These are phyloP conservation scores for Penicillium sp. DNA, from an alignment of 2,329 filamentous ascomycete species.

Conservation along the genomic window DNA sequence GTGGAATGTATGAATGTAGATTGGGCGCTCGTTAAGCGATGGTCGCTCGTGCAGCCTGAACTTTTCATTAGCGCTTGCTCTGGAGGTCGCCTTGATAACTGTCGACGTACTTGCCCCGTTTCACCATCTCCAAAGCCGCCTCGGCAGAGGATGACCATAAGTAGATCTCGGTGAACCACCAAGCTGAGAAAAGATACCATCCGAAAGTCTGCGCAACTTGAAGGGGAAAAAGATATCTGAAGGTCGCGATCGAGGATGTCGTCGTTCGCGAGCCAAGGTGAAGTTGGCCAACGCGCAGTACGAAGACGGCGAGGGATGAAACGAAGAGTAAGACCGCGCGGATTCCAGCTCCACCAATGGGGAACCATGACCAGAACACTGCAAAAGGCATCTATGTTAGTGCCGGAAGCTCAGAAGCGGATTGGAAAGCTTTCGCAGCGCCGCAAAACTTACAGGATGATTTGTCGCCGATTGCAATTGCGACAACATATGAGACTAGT, in stretches of 20 bases:
- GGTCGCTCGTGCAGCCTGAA: constrained; percentile 61
- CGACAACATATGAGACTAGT: constrained; percentile 68
- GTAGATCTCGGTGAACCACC: constrained; percentile 76
- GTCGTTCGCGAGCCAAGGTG: constrained; percentile 73
- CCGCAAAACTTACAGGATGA: constrained; percentile 59
- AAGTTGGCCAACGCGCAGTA: constrained; percentile 81
- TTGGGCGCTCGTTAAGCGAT: constrained; percentile 78
- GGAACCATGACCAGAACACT: constrained; percentile 88
- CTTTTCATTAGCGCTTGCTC: constrained; percentile 8
- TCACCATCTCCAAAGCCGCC: constrained; percentile 70
- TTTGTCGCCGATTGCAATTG: constrained; percentile 68
- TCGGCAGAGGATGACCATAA: constrained; percentile 65
- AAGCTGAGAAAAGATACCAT: constrained; percentile 76
- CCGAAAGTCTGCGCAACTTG: constrained; percentile 67
- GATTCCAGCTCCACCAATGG: constrained; percentile 70
- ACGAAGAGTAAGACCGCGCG: constrained; percentile 74
- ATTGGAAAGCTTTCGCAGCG: not conserved
- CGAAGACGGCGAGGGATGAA: constrained; percentile 72
- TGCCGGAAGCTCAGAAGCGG: not conserved
- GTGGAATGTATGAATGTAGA: constrained; percentile 74
- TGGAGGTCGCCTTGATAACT: not conserved
- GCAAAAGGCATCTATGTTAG: not conserved
- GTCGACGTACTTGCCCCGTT: constrained; percentile 59
- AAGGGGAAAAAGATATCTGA: constrained; percentile 57
- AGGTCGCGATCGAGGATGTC: constrained; percentile 63